Percentiles rank a stretch among this genome's conserved stretches.
Evolutionary conservation across 768 basidiomycete species (phyloP).

Genomic region (Inosperma sp.): DNA sequence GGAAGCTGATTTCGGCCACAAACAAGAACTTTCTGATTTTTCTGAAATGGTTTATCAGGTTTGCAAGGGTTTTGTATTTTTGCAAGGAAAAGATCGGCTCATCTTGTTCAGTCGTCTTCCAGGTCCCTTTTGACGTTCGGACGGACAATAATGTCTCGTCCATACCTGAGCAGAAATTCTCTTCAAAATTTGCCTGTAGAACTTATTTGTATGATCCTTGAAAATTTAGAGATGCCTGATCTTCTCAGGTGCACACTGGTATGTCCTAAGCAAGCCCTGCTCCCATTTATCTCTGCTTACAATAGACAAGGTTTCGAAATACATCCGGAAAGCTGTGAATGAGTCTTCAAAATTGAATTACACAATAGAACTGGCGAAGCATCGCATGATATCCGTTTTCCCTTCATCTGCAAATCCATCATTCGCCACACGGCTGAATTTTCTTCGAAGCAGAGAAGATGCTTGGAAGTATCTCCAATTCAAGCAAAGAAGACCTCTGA

Average conservation of each 20-base stretch:
- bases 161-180: constrained; percentile 8
- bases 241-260: constrained; percentile 34
- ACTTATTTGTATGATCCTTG: constrained; percentile 35
- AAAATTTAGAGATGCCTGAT: constrained; percentile 32
- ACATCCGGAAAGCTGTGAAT: constrained; percentile 33
- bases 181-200: constrained; percentile 36
- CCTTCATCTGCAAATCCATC: constrained; percentile 28
- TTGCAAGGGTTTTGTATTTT: not conserved
- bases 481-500: constrained; percentile 34
- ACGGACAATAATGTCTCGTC: constrained; percentile 18
- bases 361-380: constrained; percentile 45
- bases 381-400: constrained; percentile 39
- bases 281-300: constrained; percentile 1
- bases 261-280: constrained; percentile 1
- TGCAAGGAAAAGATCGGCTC: constrained; percentile 4
- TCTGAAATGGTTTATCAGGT: constrained; percentile 8
- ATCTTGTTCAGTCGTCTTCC: constrained; percentile 6
- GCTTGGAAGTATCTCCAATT: constrained; percentile 46
- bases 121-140: constrained; percentile 5
- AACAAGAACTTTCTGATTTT: not conserved
- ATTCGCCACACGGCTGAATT: constrained; percentile 37
- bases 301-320: constrained; percentile 36
- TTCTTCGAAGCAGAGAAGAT: constrained; percentile 39
- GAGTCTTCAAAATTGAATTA: constrained; percentile 46
- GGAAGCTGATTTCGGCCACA: not conserved